phyloP scores from a whole-genome alignment of 345 rosid species.

The Firmiana major region DNA sequence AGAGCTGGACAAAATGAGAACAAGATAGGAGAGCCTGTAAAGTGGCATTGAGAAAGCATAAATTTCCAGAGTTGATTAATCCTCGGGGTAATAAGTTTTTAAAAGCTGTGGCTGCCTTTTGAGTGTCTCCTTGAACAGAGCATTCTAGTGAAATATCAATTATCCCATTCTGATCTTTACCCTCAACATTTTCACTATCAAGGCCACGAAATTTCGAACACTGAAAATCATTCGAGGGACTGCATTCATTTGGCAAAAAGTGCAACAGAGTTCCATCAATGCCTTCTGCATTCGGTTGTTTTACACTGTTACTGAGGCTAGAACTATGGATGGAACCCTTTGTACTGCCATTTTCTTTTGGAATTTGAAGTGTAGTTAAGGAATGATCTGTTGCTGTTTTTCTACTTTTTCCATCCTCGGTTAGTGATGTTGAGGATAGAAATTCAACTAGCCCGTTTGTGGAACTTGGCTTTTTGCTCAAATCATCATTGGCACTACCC shows the following conservation, averaged over 20 bases:
- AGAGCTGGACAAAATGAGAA: constrained; percentile 78
- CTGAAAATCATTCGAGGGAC: constrained; percentile 30
- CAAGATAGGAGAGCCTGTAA: constrained; percentile 87
- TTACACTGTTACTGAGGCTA: constrained; percentile 43
- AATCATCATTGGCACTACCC: constrained; percentile 33
- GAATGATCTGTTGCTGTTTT: constrained; percentile 22
- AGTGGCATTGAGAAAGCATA: constrained; percentile 91
- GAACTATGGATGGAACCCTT: constrained; percentile 21
- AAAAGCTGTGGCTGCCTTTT: constrained; percentile 27
- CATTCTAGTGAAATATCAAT: constrained; percentile 25
- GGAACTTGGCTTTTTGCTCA: constrained; percentile 25
- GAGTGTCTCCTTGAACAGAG: constrained; percentile 26
- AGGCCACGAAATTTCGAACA: constrained; percentile 49
- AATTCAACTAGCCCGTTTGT: constrained; percentile 28
- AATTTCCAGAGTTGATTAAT: constrained; percentile 75
- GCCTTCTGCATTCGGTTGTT: constrained; percentile 29
- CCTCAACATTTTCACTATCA: constrained; percentile 31
- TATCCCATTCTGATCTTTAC: constrained; percentile 19
- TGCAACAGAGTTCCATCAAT: constrained; percentile 27
- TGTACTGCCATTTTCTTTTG: constrained; percentile 43
- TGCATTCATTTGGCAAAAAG: constrained; percentile 38
- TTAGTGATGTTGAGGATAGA: constrained; percentile 30
- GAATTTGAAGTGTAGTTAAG: constrained; percentile 19
- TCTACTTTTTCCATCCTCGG: constrained; percentile 28
- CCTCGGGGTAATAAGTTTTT: constrained; percentile 67